A percentile compares a stretch with the other conserved stretches of the same genome.
These are phyloP conservation scores for Astrothelium macrocarpum DNA, from an alignment of 495 filamentous ascomycete genomes.

Conservation along the genomic window DNA sequence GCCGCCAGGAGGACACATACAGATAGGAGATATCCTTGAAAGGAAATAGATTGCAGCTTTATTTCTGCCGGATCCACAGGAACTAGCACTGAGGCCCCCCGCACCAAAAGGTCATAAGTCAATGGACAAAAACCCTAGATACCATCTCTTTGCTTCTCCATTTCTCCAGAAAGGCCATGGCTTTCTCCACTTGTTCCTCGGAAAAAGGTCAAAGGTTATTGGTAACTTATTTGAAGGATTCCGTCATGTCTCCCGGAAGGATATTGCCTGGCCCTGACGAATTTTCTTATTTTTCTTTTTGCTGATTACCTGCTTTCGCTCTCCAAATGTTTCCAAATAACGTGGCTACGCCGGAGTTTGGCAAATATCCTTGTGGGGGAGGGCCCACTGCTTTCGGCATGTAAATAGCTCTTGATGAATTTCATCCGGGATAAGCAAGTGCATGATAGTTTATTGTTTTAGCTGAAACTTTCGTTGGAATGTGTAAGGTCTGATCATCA, in stretches of 20 bases:
- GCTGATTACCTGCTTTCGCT: neutral
- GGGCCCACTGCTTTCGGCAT: neutral
- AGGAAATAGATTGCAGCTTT: constrained; percentile 3
- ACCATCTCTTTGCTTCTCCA: neutral
- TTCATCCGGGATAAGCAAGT: neutral
- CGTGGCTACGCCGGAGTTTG: neutral
- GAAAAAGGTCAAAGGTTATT: neutral
- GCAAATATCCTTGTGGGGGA: neutral
- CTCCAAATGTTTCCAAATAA: neutral
- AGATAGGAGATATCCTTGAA: neutral
- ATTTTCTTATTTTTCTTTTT: neutral
- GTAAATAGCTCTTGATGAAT: neutral
- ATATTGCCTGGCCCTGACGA: neutral
- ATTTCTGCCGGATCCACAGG: constrained; percentile 3
- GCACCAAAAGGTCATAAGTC: neutral
- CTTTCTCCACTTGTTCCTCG: neutral
- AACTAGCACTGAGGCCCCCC: neutral
- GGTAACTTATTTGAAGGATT: neutral
- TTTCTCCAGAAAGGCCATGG: neutral
- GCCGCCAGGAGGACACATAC: constrained; percentile 1
- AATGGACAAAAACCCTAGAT: neutral
- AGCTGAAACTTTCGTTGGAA: neutral
- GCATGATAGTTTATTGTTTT: neutral
- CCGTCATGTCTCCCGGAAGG: neutral
- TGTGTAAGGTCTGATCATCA: neutral